These are phyloP conservation scores for Styphnolobium japonicum DNA, from an alignment of 306 rosid species.

Conservation along the genomic window DNA sequence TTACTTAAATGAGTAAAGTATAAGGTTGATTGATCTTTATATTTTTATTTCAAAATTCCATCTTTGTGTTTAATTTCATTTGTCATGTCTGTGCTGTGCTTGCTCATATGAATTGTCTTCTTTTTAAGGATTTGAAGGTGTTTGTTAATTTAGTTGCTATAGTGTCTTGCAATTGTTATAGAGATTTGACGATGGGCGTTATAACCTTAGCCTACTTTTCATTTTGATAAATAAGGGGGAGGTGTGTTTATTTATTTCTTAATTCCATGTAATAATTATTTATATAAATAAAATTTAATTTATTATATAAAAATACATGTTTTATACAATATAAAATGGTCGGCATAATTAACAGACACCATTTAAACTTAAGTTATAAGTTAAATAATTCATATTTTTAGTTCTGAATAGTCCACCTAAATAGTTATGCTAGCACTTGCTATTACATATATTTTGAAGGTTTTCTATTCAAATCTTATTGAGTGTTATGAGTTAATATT, in stretches of 20 bases:
- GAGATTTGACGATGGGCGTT: not conserved
- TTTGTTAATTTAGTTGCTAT: not conserved
- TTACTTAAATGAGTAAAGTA: not conserved
- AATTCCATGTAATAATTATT: too few relatives aligned
- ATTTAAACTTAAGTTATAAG: not conserved
- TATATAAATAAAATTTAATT: not conserved
- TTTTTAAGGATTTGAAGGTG: not conserved
- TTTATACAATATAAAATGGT: not conserved
- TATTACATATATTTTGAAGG: not conserved
- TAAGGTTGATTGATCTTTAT: not conserved
- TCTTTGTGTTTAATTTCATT: not conserved
- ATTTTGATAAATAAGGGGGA: too few relatives aligned
- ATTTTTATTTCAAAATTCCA: not conserved
- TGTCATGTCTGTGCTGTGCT: not conserved
- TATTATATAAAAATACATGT: not conserved
- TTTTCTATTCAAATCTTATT: not conserved
- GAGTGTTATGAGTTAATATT: not conserved
- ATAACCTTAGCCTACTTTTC: too few relatives aligned
- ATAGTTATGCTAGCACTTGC: not conserved
- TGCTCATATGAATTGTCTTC: not conserved
- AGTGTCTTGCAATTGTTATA: not conserved
- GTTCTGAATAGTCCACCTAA: not conserved
- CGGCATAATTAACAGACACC: not conserved
- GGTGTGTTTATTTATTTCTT: too few relatives aligned
- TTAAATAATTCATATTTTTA: not conserved